These are phyloP conservation scores for Cadophora sp. DNA, from an alignment of 2,329 filamentous ascomycete genomes.

Conservation along the genomic window DNA sequence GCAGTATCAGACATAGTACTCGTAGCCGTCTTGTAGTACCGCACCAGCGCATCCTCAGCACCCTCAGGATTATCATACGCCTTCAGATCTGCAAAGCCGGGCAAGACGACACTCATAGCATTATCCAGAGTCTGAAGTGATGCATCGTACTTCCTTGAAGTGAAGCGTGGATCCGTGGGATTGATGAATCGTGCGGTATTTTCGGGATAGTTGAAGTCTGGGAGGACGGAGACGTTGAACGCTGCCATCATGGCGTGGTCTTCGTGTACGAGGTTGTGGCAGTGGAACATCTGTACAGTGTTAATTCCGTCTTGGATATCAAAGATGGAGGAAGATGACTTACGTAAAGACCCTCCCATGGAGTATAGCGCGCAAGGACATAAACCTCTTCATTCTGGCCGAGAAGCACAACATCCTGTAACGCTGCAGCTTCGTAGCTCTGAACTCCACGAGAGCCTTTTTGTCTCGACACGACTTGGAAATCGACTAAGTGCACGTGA, in stretches of 20 bases:
- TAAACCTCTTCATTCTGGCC: background rate
- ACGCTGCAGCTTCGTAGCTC: background rate
- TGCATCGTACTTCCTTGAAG: background rate
- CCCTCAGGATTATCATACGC: background rate
- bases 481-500: background rate
- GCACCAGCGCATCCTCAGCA: background rate
- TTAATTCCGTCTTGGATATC: background rate
- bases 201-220: background rate
- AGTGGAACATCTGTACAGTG: background rate
- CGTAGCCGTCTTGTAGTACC: background rate
- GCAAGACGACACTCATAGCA: background rate
- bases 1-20: background rate
- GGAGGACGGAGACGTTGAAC: background rate
- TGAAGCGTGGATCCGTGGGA: background rate
- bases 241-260: constrained; percentile 2
- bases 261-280: background rate
- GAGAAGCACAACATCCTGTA: background rate
- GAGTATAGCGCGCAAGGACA: background rate
- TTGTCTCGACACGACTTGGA: background rate
- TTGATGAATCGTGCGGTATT: background rate
- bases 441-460: background rate
- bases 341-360: background rate
- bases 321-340: background rate
- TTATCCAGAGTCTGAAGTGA: background rate
- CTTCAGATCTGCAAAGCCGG: background rate